These are phyloP conservation scores for Ceratocystiopsis sp. DNA, from an alignment of 2,329 filamentous ascomycete species.

Conservation along the genomic window DNA sequence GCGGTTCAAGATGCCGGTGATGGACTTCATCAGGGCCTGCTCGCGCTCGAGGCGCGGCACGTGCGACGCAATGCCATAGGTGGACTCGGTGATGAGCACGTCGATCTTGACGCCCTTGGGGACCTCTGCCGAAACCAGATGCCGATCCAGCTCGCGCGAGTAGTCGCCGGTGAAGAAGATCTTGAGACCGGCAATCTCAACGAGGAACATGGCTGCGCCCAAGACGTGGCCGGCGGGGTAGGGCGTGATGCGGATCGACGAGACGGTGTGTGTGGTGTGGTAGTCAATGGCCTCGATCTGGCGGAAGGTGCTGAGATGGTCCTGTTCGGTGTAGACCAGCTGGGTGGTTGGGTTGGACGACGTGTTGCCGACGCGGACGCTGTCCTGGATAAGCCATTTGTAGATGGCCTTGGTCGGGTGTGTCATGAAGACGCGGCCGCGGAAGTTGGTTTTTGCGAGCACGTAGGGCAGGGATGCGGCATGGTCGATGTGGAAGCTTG, in stretches of 20 bases:
- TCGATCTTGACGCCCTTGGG: conserved; percentile 83
- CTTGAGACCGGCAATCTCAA: conserved; percentile 92
- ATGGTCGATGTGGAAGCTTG: conserved; percentile 93
- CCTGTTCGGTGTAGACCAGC: conserved; percentile 84
- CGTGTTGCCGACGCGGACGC: conserved; percentile 69
- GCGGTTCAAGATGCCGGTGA: conserved; percentile 78
- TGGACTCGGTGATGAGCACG: conserved; percentile 93
- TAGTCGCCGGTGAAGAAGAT: conserved; percentile 98
- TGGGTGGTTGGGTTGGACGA: conserved; percentile 47
- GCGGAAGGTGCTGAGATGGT: conserved; percentile 84
- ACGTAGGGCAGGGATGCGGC: conserved; percentile 98
- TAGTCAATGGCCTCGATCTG: conserved; percentile 97
- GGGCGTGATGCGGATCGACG: conserved; percentile 88
- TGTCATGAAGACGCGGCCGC: conserved; percentile 95
- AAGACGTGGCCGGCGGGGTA: conserved; percentile 97
- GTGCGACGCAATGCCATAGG: conserved; percentile 89
- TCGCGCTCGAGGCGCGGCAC: conserved; percentile 83
- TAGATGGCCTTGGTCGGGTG: conserved; percentile 99
- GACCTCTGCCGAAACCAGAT: conserved; percentile 85
- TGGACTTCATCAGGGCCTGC: conserved; percentile 85
- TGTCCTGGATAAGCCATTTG: conserved; percentile 98
- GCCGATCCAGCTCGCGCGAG: conserved; percentile 84
- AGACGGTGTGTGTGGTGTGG: conserved; percentile 93
- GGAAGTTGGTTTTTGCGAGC: conserved; percentile 93
- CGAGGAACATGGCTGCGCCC: conserved; percentile 93